These are phyloP conservation scores for Nannochloropsis gaditana DNA, from an alignment of 108 stramenopile genomes.

Conservation along the genomic window DNA sequence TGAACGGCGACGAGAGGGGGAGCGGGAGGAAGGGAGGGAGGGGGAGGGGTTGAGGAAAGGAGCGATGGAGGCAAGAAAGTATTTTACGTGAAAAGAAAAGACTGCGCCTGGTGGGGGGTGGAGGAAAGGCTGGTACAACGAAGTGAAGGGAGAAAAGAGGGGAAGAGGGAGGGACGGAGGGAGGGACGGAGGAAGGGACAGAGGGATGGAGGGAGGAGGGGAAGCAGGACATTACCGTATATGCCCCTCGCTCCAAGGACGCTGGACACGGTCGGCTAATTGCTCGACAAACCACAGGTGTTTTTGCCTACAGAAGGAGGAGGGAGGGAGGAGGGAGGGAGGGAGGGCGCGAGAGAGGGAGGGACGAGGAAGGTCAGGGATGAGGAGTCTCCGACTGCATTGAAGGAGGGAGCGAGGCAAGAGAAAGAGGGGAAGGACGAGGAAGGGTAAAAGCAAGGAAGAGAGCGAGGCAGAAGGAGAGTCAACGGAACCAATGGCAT, in stretches of 20 bases:
- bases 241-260: neutral
- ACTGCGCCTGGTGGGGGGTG: too few relatives aligned
- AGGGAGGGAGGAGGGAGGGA: too few relatives aligned
- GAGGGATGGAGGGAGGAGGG: neutral
- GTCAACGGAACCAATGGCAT: neutral
- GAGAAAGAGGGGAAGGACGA: neutral
- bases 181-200: neutral
- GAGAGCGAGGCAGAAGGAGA: neutral
- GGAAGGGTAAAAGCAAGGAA: neutral
- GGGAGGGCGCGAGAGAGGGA: neutral
- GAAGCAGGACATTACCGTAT: neutral
- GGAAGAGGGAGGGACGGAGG: neutral
- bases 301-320: neutral
- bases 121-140: neutral
- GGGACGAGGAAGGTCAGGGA: too few relatives aligned
- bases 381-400: too few relatives aligned
- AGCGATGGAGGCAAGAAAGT: too few relatives aligned
- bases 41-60: too few relatives aligned
- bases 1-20: too few relatives aligned
- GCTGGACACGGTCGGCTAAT: neutral
- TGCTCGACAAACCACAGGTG: neutral
- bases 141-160: neutral
- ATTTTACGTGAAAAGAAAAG: too few relatives aligned
- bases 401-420: neutral
- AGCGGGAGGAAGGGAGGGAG: too few relatives aligned